Percentiles rank a stretch among this genome's conserved stretches.
phyloP scores from a whole-genome alignment of 305 asterid genomes.

The Ajuga reptans region DNA sequence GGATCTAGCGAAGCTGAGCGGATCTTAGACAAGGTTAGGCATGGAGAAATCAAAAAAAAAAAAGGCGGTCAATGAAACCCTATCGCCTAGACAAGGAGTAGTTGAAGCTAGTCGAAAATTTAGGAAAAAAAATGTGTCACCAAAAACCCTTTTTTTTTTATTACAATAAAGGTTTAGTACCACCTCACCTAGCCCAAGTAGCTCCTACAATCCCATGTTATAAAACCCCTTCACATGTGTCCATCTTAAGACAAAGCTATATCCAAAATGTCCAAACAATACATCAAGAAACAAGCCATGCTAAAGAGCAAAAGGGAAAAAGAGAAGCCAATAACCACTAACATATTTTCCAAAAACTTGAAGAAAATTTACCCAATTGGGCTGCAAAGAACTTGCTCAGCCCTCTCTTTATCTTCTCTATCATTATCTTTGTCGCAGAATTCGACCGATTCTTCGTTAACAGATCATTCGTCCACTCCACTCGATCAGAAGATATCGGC shows the following conservation, averaged over 20 bases:
- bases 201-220: not conserved
- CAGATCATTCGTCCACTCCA: conserved; percentile 46
- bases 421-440: conserved; percentile 67
- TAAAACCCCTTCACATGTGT: conserved; percentile 18
- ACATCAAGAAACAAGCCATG: conserved; percentile 29
- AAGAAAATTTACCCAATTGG: conserved; percentile 73
- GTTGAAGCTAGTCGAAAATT: no score
- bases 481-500: conserved; percentile 53
- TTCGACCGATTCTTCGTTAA: conserved; percentile 63
- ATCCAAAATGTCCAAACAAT: conserved; percentile 43
- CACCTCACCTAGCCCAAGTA: no score
- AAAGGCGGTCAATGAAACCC: no score
- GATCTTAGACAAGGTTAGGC: no score
- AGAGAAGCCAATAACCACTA: conserved; percentile 34
- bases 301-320: conserved; percentile 39
- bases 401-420: conserved; percentile 67
- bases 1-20: no score
- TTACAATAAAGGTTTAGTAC: no score
- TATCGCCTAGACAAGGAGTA: no score
- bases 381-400: conserved; percentile 57
- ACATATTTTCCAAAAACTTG: conserved; percentile 46
- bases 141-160: no score
- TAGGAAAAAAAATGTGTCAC: no score
- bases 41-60: no score
- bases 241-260: not conserved